Evolutionary conservation across 2,329 filamentous ascomycete species (phyloP).

Genomic region (Cadophora sp.): DNA sequence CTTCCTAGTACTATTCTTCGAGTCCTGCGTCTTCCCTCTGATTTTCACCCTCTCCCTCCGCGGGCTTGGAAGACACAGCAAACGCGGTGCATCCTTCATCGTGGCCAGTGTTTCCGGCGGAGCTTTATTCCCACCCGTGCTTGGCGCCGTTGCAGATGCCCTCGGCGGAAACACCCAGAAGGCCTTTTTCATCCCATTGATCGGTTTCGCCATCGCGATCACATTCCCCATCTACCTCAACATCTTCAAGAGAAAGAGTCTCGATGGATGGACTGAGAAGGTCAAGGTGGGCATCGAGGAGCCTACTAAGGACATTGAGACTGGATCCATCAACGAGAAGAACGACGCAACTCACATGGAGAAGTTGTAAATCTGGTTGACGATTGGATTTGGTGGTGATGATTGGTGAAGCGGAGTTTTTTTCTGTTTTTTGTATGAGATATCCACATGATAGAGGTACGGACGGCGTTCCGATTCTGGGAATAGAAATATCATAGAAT

Average conservation of each 20-base stretch:
- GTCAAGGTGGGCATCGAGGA: constrained; percentile 39
- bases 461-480: constrained; percentile 7
- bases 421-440: constrained; percentile 8
- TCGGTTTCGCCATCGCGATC: constrained; percentile 35
- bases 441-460: constrained; percentile 12
- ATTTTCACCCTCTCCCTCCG: constrained; percentile 82
- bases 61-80: constrained; percentile 79
- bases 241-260: constrained; percentile 35
- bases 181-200: constrained; percentile 39
- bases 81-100: constrained; percentile 79
- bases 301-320: constrained; percentile 34
- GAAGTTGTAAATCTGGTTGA: constrained; percentile 27
- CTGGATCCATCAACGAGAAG: constrained; percentile 14
- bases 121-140: constrained; percentile 39
- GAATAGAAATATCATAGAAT: constrained; percentile 9
- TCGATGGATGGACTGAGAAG: constrained; percentile 42
- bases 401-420: constrained; percentile 3
- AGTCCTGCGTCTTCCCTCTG: constrained; percentile 82
- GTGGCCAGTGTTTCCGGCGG: constrained; percentile 53
- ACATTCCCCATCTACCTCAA: constrained; percentile 40
- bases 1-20: constrained; percentile 75
- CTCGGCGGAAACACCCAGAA: constrained; percentile 37
- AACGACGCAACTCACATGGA: constrained; percentile 30
- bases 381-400: neutral
- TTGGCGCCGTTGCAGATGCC: constrained; percentile 36